phyloP scores from a whole-genome alignment of 2,329 filamentous ascomycete genomes.

The Penicillium sp. region DNA sequence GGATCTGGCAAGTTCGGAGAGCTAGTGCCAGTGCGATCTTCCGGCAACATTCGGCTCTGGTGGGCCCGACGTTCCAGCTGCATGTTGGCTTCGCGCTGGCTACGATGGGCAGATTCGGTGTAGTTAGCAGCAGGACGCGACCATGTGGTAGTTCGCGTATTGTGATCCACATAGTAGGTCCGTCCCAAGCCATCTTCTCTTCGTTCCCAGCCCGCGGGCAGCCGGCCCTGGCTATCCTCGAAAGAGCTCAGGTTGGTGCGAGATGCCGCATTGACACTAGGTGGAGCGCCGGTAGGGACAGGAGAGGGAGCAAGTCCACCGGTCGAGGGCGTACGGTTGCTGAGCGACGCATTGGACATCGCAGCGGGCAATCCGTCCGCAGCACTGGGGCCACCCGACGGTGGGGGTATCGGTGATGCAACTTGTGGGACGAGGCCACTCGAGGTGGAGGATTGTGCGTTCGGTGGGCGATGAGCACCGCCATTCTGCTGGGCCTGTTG shows the following conservation, averaged over 20 bases:
- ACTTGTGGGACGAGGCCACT: conserved; percentile 40
- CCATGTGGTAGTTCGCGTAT: conserved; percentile 96
- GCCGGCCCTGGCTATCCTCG: conserved; percentile 88
- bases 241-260: conserved; percentile 78
- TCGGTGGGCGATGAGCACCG: conserved; percentile 29
- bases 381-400: conserved; percentile 29
- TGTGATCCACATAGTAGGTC: conserved; percentile 98
- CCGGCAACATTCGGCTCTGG: conserved; percentile 91
- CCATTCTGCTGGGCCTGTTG: conserved; percentile 55
- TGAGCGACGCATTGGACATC: conserved; percentile 35
- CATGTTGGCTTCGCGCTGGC: conserved; percentile 82
- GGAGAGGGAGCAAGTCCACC: conserved; percentile 41
- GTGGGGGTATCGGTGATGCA: conserved; percentile 25
- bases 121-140: conserved; percentile 79
- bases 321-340: conserved; percentile 35
- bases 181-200: conserved; percentile 91
- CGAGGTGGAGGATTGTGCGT: conserved; percentile 37
- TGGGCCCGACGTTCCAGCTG: conserved; percentile 90
- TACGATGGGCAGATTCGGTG: conserved; percentile 73
- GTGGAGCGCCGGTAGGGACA: conserved; percentile 41
- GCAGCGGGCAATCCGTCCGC: conserved; percentile 29
- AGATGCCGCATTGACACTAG: conserved; percentile 40
- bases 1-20: conserved; percentile 71
- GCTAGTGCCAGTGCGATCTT: conserved; percentile 89
- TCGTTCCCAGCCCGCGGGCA: conserved; percentile 93